phyloP scores from a whole-genome alignment of 2,329 filamentous ascomycete genomes.

The Aureobasidium sp. region DNA sequence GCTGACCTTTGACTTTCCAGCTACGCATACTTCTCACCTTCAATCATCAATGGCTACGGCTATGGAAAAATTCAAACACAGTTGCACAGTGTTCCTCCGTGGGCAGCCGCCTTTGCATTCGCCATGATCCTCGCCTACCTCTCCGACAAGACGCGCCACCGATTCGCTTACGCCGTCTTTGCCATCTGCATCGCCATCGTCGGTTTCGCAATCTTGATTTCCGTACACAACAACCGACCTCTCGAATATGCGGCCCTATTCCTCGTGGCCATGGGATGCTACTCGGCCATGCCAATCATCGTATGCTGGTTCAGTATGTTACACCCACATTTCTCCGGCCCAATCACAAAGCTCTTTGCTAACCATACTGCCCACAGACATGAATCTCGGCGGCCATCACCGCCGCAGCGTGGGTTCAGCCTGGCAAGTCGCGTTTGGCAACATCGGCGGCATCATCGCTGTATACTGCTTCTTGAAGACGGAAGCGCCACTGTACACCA shows the following conservation, averaged over 20 bases:
- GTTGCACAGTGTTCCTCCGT: conserved; percentile 50
- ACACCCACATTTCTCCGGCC: neutral
- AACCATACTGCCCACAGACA: conserved; percentile 24
- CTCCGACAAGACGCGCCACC: conserved; percentile 66
- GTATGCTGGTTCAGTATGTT: conserved; percentile 44
- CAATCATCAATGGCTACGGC: conserved; percentile 43
- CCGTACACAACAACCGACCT: conserved; percentile 58
- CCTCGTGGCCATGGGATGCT: conserved; percentile 70
- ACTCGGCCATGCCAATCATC: conserved; percentile 77
- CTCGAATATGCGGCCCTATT: conserved; percentile 76
- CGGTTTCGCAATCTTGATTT: conserved; percentile 69
- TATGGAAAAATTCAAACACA: conserved; percentile 50
- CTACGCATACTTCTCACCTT: conserved; percentile 43
- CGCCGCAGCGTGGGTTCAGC: conserved; percentile 42
- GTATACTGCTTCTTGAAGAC: conserved; percentile 43
- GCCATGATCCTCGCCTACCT: conserved; percentile 66
- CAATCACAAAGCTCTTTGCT: neutral
- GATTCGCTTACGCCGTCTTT: conserved; percentile 64
- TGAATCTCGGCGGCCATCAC: conserved; percentile 48
- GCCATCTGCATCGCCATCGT: conserved; percentile 62
- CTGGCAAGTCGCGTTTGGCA: conserved; percentile 45
- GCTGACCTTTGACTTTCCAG: conserved; percentile 5
- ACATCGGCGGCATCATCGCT: conserved; percentile 45
- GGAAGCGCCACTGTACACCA: conserved; percentile 62
- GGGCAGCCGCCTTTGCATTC: conserved; percentile 69